Evolutionary conservation across 164 flowering plant genomes (phyloP).

Genomic region (Saururus chinensis): DNA sequence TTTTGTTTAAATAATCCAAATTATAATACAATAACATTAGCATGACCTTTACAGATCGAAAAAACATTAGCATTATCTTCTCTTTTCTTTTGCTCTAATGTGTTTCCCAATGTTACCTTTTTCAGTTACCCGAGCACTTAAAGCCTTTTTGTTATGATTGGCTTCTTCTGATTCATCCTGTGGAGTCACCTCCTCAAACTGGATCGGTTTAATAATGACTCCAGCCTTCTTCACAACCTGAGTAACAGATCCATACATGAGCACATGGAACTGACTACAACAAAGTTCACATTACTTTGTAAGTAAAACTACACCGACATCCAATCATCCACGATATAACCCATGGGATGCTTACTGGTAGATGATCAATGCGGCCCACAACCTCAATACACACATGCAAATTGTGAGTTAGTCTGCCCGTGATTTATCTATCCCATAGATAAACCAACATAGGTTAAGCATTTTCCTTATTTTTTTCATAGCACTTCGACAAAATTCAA

Average conservation of each 20-base stretch:
- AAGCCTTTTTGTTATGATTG: background rate
- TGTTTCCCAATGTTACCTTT: background rate
- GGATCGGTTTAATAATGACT: constrained; percentile 61
- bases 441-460: too few species aligned
- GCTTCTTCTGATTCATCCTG: constrained; percentile 20
- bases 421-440: too few species aligned
- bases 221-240: constrained; percentile 88
- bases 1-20: too few species aligned
- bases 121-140: background rate
- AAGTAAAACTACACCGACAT: background rate
- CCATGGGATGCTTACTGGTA: too few species aligned
- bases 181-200: constrained; percentile 56
- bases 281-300: background rate
- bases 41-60: background rate
- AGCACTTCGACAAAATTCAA: constrained; percentile 1
- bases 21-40: too few species aligned
- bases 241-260: background rate
- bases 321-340: background rate
- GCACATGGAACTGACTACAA: background rate
- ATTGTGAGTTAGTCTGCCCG: too few species aligned
- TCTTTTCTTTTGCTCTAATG: constrained; percentile 2
- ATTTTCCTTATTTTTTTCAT: too few species aligned
- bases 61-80: background rate
- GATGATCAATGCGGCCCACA: too few species aligned
- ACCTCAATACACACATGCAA: too few species aligned